Evolutionary conservation across 192 early-diverging fungal species (phyloP).

Genomic region (Dissophora ornata): DNA sequence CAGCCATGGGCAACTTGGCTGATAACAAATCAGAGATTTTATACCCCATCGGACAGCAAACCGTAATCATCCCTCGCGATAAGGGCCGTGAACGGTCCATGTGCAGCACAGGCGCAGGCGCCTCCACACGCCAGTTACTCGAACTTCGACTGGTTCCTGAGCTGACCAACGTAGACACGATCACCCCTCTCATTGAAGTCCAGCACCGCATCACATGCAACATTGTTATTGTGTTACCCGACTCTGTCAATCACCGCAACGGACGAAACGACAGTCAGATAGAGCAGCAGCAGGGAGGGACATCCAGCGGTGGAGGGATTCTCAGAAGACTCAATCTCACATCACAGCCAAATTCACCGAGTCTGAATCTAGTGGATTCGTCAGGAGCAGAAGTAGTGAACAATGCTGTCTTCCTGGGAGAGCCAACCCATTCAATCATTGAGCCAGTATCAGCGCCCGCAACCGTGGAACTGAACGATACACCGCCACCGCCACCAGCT

Average conservation of each 20-base stretch:
- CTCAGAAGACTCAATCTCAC: constrained; percentile 37
- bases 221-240: constrained; percentile 38
- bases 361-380: constrained; percentile 36
- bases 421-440: constrained; percentile 42
- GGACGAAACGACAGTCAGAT: neutral
- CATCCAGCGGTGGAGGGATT: constrained; percentile 42
- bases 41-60: constrained; percentile 54
- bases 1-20: constrained; percentile 42
- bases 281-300: neutral
- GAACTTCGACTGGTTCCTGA: constrained; percentile 43
- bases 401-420: constrained; percentile 44
- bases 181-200: constrained; percentile 45
- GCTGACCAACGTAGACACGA: constrained; percentile 36
- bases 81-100: constrained; percentile 38
- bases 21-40: constrained; percentile 54
- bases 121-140: constrained; percentile 46
- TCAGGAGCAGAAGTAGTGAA: constrained; percentile 32
- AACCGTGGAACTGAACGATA: constrained; percentile 42
- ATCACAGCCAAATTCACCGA: constrained; percentile 26
- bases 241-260: neutral
- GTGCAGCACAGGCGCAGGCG: constrained; percentile 51
- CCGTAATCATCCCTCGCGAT: constrained; percentile 46
- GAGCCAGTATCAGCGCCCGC: constrained; percentile 36
- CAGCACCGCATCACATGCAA: constrained; percentile 48
- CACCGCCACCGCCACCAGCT: constrained; percentile 34